Evolutionary conservation across 768 basidiomycete species (phyloP), one percentile per base, ranked within the genome.

Genomic region (Pisolithus microcarpus): DNA sequence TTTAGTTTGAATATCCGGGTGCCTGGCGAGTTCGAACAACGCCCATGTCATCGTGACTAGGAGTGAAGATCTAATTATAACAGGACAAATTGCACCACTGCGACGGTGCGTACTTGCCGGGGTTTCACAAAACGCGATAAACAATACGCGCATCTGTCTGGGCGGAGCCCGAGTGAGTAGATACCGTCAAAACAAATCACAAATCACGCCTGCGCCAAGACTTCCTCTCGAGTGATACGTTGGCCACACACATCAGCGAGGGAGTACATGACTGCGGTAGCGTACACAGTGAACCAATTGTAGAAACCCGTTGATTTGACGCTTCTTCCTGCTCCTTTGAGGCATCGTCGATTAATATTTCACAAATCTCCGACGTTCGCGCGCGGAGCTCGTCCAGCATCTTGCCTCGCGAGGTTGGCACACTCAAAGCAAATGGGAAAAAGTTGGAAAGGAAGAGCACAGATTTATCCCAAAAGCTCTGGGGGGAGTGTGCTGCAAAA

Each of bases 21-120:
- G 60, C 23, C 68, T 68, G 1, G 67, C 71, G 0, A 83, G 69
- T 54, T 82, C 80, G 16, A 83, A 72, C 0, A 84, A 65, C 1
- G 77, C 75, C 80, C 81, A 83, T 7, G 53, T 58, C 40, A 64
- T 37, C 26, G 23, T 58, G 11, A 57, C 63, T 64, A 31, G 34
- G 13, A 10, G 23, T 10, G 1, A 7, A 24, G 21, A 15, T 43
- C n/a, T 21, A 0, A 7, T 2, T 16, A 9, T 21, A 34, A 21
- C 15, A n/a, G n/a, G 7, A 5, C 13, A n/a, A 2, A 2, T 2
- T 3, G 0, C 2, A 34, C 0, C 5, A 26, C 36, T 7, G 6
- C 3, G 23, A 50, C 2, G 8, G 40, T 34, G 34, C 62, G 6
- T 46, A 64, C 58, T 39, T 2, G 62, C 50, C 2, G 52, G 56